Conservation (phyloP, 2,329 filamentous ascomycete genomes). For the Apiospora marii region DNA sequence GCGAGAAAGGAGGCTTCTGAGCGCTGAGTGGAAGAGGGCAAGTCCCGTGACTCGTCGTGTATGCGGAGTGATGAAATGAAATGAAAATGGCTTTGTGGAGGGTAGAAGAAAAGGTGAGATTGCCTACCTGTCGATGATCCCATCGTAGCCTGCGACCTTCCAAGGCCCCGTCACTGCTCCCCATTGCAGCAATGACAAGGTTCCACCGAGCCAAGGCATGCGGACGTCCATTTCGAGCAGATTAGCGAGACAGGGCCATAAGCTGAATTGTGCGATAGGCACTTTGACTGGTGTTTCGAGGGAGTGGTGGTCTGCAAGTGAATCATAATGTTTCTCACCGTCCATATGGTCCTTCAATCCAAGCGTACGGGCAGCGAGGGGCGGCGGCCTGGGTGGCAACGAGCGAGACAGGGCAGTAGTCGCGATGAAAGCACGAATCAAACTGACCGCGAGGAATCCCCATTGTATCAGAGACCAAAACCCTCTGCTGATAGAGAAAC, state of each 20-base stretch:
- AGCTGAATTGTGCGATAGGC: slow-evolving; percentile 78
- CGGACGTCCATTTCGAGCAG: slow-evolving; percentile 77
- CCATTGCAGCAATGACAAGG: slow-evolving; percentile 79
- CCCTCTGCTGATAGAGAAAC: slow-evolving; percentile 53
- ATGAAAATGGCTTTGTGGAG: slow-evolving; percentile 26
- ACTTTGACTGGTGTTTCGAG: slow-evolving; percentile 38
- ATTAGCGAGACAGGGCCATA: slow-evolving; percentile 78
- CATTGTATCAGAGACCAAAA: slow-evolving; percentile 67
- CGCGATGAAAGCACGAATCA: slow-evolving; percentile 70
- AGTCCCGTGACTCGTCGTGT: slow-evolving; percentile 54
- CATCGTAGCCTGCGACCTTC: slow-evolving; percentile 75
- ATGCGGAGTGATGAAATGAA: slow-evolving; percentile 53
- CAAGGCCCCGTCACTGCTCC: slow-evolving; percentile 77
- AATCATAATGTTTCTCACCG: slow-evolving; percentile 33
- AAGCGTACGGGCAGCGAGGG: slow-evolving; percentile 34
- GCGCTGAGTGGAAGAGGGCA: slow-evolving; percentile 47
- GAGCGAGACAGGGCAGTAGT: slow-evolving; percentile 74
- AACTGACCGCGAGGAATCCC: slow-evolving; percentile 63
- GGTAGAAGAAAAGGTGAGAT: slow-evolving; percentile 43
- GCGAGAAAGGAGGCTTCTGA: slow-evolving; percentile 38
- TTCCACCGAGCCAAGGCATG: slow-evolving; percentile 90
- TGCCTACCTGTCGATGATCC: slow-evolving; percentile 89
- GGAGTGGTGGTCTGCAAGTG: slow-evolving; percentile 25
- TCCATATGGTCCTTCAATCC: slow-evolving; percentile 37
- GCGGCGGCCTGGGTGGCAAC: slow-evolving; percentile 60